Percentiles rank a stretch among this genome's conserved stretches.
These are phyloP conservation scores for Termitomyces heimii DNA, from an alignment of 768 basidiomycete genomes.

Conservation along the genomic window DNA sequence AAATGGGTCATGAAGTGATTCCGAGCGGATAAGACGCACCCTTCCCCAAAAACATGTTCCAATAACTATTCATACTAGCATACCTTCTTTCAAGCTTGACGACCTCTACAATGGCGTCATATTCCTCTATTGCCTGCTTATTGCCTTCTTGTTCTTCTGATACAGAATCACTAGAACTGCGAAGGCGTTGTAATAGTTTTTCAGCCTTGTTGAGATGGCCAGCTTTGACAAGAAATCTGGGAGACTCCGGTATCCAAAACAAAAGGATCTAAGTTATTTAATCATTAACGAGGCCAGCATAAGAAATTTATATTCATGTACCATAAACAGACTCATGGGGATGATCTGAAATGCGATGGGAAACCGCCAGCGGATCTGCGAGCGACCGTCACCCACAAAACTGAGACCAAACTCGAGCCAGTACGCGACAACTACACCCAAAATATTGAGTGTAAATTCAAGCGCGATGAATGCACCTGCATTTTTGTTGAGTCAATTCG, in stretches of 20 bases:
- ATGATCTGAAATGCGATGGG: slow-evolving; percentile 40
- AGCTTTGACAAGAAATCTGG: slow-evolving; percentile 33
- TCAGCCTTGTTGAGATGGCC: slow-evolving; percentile 32
- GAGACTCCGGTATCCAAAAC: slow-evolving; percentile 33
- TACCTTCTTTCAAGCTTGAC: slow-evolving; percentile 34
- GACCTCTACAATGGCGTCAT: slow-evolving; percentile 31
- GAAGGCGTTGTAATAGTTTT: slow-evolving; percentile 27
- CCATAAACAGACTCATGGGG: slow-evolving; percentile 33
- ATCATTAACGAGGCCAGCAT: background rate
- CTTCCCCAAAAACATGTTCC: slow-evolving; percentile 40
- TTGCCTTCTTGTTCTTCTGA: slow-evolving; percentile 14
- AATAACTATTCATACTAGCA: slow-evolving; percentile 32
- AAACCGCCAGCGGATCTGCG: slow-evolving; percentile 32
- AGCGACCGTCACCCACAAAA: slow-evolving; percentile 35
- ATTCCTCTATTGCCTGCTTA: slow-evolving; percentile 23
- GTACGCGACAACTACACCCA: slow-evolving; percentile 39
- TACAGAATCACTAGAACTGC: slow-evolving; percentile 15
- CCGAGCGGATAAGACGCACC: slow-evolving; percentile 10
- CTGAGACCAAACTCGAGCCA: slow-evolving; percentile 41
- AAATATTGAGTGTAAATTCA: slow-evolving; percentile 35
- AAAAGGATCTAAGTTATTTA: slow-evolving; percentile 17
- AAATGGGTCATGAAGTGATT: background rate
- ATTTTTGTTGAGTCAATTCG: background rate
- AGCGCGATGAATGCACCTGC: slow-evolving; percentile 37
- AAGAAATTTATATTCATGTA: slow-evolving; percentile 6